Evolutionary conservation across 106 monocot genomes (phyloP), one percentile per base, ranked within the genome.

Genomic region (Iris macrosiphon): DNA sequence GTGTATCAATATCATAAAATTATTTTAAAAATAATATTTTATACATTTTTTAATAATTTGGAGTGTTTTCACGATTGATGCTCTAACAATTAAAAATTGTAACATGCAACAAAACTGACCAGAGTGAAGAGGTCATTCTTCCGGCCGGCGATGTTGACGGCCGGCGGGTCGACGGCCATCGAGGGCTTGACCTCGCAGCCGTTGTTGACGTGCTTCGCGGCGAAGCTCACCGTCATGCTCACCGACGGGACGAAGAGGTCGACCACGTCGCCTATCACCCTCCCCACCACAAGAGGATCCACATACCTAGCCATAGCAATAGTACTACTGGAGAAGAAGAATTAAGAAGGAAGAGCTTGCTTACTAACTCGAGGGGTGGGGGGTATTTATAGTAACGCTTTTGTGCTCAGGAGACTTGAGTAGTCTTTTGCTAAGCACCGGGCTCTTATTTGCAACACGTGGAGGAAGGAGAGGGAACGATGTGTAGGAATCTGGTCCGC

Each of bases 251-350:
- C 75, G 33, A 92, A 92, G 37, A 73, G 34, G 51, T 92, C 92
- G 6, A 92, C 70, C 22, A 92, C 92, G n/a, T 92, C 92, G 4
- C 81, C 79, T n/a, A 92, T 82, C 35, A 92, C 86, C 17, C 82
- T 70, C 11, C 86, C 92, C 0, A 92, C 82, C 26, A 82, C 82
- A 17, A 92, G 54, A 3, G 92, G 79, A 54, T 92, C 79, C 10
- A 82, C 69, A 52, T 29, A 68, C 43, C 48, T 65, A 15, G 84
- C 62, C 89, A 84, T 84, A 28, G 31, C 4, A 24, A n/a, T n/a
- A 8, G 27, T 0, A 3, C 12, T 12, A 24, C 6, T 9, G 20
- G 3, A 8, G 30, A 12, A 30, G 40, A 40, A 4, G 51, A 4
- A 13, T 6, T 2, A 23, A 11, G 22, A 28, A 11, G 16, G 51